A percentile compares a stretch with the other conserved stretches of the same genome.
Conservation (phyloP, 2,329 filamentous ascomycete species). For the Colletotrichum higginsianum region DNA sequence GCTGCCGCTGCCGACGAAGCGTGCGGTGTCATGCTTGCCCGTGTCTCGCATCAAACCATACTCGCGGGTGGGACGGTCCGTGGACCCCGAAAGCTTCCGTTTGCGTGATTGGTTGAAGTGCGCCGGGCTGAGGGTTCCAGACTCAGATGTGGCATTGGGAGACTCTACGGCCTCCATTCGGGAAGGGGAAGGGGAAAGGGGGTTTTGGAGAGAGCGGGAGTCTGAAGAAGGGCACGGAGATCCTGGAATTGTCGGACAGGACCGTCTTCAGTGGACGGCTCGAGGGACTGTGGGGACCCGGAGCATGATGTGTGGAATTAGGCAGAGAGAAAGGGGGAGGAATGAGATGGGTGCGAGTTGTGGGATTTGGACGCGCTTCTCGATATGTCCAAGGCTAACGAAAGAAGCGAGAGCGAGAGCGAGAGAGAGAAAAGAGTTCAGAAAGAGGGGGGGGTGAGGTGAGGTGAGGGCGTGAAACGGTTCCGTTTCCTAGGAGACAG, state of each 20-base stretch:
- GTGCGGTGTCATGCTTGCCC: slow-evolving; percentile 61
- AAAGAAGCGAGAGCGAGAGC: background rate
- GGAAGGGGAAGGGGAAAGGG: background rate
- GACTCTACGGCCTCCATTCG: slow-evolving; percentile 50
- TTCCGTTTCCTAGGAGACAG: too few relatives aligned
- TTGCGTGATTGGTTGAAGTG: slow-evolving; percentile 48
- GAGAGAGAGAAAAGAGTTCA: too few relatives aligned
- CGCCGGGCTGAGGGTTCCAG: slow-evolving; percentile 42
- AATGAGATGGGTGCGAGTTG: background rate
- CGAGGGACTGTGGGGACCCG: slow-evolving; percentile 19
- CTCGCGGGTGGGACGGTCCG: slow-evolving; percentile 49
- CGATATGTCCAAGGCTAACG: background rate
- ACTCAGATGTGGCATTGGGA: slow-evolving; percentile 49
- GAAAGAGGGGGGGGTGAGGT: too few relatives aligned
- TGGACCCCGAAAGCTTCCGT: slow-evolving; percentile 49
- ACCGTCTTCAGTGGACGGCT: slow-evolving; percentile 31
- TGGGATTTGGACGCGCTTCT: background rate
- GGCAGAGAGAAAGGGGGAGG: too few relatives aligned
- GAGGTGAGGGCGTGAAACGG: too few relatives aligned
- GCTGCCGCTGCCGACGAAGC: slow-evolving; percentile 71
- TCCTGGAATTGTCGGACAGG: background rate
- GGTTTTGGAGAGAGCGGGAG: too few relatives aligned
- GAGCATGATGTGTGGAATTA: slow-evolving; percentile 25
- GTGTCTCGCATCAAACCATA: slow-evolving; percentile 65
- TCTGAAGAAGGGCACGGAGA: background rate